Evolutionary conservation across 306 rosid genomes (phyloP).

Genomic region (Fagus sylvatica): DNA sequence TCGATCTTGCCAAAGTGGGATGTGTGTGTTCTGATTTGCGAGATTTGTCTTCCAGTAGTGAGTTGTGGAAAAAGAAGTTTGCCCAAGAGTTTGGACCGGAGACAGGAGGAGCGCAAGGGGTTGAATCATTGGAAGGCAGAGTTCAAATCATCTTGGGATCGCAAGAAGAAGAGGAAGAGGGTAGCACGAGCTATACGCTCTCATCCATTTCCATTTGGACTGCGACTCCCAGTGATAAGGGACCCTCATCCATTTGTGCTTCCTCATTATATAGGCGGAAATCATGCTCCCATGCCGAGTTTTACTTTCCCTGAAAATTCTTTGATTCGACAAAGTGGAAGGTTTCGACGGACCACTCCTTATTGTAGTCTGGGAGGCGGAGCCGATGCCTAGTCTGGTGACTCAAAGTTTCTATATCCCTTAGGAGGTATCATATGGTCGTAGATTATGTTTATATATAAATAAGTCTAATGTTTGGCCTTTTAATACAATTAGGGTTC

Average conservation of each 20-base stretch:
- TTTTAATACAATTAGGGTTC: neutral
- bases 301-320: conserved; percentile 18
- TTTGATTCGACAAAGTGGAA: conserved; percentile 14
- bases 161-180: conserved; percentile 23
- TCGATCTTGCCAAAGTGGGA: conserved; percentile 55
- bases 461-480: neutral
- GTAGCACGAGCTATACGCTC: neutral
- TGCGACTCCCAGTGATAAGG: conserved; percentile 5
- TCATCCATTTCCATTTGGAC: too few relatives aligned
- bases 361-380: conserved; percentile 22
- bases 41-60: conserved; percentile 40
- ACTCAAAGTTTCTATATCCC: neutral
- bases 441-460: neutral
- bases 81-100: conserved; percentile 39
- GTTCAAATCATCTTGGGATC: conserved; percentile 32
- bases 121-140: conserved; percentile 32
- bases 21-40: conserved; percentile 55
- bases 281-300: conserved; percentile 37
- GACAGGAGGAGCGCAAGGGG: neutral
- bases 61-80: conserved; percentile 68
- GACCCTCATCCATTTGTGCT: conserved; percentile 26
- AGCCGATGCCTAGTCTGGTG: conserved; percentile 8
- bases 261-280: conserved; percentile 45
- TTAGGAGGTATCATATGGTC: neutral
- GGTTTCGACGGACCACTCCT: conserved; percentile 12